Evolutionary conservation across 2,329 filamentous ascomycete species (phyloP).

Genomic region (Trichoderma arundinaceum): DNA sequence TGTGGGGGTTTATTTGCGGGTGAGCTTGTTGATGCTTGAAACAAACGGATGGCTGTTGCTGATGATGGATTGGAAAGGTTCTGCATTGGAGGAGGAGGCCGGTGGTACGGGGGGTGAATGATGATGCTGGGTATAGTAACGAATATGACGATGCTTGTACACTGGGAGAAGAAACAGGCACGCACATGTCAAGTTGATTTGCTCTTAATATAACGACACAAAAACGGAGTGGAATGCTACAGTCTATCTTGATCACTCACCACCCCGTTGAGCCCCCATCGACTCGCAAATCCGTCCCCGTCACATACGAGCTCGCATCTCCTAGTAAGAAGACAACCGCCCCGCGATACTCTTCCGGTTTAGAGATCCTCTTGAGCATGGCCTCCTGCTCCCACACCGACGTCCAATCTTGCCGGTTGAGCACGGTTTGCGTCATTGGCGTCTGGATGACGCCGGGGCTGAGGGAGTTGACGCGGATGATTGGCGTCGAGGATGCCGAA

Average conservation of each 20-base stretch:
- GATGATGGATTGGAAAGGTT: not conserved
- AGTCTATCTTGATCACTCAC: not conserved
- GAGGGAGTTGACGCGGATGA: conserved; percentile 57
- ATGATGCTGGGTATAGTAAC: not conserved
- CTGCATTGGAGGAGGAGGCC: conserved; percentile 15
- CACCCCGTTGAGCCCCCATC: conserved; percentile 28
- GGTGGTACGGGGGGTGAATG: not conserved
- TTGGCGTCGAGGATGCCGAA: conserved; percentile 43
- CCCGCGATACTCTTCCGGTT: conserved; percentile 25
- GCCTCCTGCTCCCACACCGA: conserved; percentile 20
- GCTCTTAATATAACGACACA: not conserved
- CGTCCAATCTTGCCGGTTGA: conserved; percentile 9
- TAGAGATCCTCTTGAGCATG: conserved; percentile 26
- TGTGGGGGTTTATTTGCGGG: conserved; percentile 21
- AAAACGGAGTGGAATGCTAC: not conserved
- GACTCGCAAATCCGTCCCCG: conserved; percentile 23
- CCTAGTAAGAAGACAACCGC: conserved; percentile 8
- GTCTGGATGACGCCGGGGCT: conserved; percentile 22
- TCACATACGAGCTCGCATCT: conserved; percentile 26
- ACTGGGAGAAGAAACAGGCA: not conserved
- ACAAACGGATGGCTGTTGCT: not conserved
- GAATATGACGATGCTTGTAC: not conserved
- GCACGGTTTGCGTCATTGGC: conserved; percentile 22
- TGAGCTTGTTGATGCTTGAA: not conserved
- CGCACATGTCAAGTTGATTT: not conserved